A percentile compares a stretch with the other conserved stretches of the same genome.
These are phyloP conservation scores for Coniferiporia sulphurascens DNA, from an alignment of 1,284 basidiomycete species.

Conservation along the genomic window DNA sequence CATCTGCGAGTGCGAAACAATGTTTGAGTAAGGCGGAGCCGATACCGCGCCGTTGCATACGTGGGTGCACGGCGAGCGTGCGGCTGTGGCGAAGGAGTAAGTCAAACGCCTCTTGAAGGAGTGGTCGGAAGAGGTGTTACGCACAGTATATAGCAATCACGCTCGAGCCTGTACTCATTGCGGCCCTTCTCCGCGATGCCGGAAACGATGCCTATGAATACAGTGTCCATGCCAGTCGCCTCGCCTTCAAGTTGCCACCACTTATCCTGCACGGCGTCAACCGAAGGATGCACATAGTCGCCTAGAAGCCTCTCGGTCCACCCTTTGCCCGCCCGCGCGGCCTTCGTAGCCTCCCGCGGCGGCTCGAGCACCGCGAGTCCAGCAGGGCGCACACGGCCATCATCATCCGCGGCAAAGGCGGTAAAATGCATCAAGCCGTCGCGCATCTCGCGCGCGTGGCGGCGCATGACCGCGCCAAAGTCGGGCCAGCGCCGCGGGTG, in stretches of 20 bases:
- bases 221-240: neutral
- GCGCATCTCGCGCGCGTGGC: neutral
- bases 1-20: conserved; percentile 3
- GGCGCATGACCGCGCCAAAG: conserved; percentile 2
- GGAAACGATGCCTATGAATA: neutral
- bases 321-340: neutral
- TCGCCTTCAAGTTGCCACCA: neutral
- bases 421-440: conserved; percentile 1
- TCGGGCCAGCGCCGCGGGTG: conserved; percentile 16
- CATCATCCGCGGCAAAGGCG: conserved; percentile 4
- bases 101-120: neutral
- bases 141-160: conserved; percentile 7
- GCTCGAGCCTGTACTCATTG: neutral
- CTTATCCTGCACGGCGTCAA: conserved; percentile 1
- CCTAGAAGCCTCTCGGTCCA: conserved; percentile 7
- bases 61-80: conserved; percentile 9
- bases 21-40: conserved; percentile 7
- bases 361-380: conserved; percentile 1
- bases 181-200: neutral
- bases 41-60: conserved; percentile 5
- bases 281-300: conserved; percentile 11
- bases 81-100: neutral
- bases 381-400: neutral
- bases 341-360: neutral
- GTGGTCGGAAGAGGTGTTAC: neutral